These are phyloP conservation scores for Fusarium sulawesiense DNA, from an alignment of 2,329 filamentous ascomycete genomes.

Conservation along the genomic window DNA sequence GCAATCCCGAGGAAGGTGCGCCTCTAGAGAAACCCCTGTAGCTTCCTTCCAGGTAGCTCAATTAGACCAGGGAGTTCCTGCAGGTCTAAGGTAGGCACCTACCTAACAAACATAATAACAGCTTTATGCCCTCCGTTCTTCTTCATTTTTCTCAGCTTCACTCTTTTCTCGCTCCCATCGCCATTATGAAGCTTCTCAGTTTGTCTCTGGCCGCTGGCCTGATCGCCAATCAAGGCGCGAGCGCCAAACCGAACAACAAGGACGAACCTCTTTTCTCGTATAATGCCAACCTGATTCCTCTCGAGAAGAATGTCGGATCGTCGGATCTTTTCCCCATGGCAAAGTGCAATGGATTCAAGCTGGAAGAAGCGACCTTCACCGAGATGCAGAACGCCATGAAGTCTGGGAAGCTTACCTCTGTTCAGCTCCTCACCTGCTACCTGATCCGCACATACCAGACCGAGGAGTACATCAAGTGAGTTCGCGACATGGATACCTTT, in stretches of 20 bases:
- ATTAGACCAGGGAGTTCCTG: neutral
- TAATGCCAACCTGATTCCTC: slow-evolving; percentile 50
- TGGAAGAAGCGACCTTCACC: slow-evolving; percentile 78
- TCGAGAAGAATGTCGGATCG: slow-evolving; percentile 52
- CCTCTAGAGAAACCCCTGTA: neutral
- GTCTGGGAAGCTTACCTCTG: slow-evolving; percentile 65
- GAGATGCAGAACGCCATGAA: slow-evolving; percentile 70
- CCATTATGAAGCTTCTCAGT: slow-evolving; percentile 39
- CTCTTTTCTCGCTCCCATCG: neutral
- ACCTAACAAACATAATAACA: slow-evolving; percentile 23
- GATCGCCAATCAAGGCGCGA: slow-evolving; percentile 27
- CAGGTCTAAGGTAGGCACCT: neutral
- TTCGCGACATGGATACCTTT: neutral
- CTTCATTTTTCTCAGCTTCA: neutral
- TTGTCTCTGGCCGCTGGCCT: slow-evolving; percentile 42
- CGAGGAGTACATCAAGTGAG: slow-evolving; percentile 72
- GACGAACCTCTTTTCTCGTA: slow-evolving; percentile 36
- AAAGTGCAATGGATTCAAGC: slow-evolving; percentile 66
- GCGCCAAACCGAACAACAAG: slow-evolving; percentile 15
- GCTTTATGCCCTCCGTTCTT: slow-evolving; percentile 3
- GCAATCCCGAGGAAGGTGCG: neutral
- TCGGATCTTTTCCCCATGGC: slow-evolving; percentile 69
- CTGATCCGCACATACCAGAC: slow-evolving; percentile 70
- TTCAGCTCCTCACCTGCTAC: slow-evolving; percentile 72
- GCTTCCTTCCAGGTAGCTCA: neutral